phyloP scores from a whole-genome alignment of 2,329 filamentous ascomycete genomes.

The Alternaria dauci region DNA sequence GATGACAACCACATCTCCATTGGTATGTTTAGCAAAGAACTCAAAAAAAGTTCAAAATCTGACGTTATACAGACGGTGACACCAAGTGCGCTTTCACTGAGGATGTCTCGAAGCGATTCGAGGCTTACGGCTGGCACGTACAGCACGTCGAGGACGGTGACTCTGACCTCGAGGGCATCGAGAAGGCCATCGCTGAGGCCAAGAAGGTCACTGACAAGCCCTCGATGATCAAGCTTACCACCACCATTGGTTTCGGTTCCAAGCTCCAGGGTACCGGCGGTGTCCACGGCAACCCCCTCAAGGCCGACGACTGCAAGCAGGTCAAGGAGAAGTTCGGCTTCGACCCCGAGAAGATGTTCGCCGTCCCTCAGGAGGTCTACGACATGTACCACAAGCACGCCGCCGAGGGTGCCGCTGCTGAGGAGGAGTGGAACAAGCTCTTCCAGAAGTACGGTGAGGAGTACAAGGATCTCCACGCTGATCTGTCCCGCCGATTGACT shows the following conservation, averaged over 20 bases:
- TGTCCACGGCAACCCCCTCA: conserved; percentile 95
- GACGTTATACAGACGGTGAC: conserved; percentile 74
- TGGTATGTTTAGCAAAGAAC: conserved; percentile 56
- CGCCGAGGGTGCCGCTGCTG: conserved; percentile 83
- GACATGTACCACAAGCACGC: conserved; percentile 87
- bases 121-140: conserved; percentile 96
- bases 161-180: conserved; percentile 84
- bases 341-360: conserved; percentile 91
- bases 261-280: conserved; percentile 90
- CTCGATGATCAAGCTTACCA: conserved; percentile 93
- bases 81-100: conserved; percentile 97
- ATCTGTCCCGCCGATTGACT: conserved; percentile 80
- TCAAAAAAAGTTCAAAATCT: conserved; percentile 10
- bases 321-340: conserved; percentile 97
- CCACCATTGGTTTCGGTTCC: conserved; percentile 96
- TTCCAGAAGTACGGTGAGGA: conserved; percentile 84
- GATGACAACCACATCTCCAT: conserved; percentile 98
- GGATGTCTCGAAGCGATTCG: conserved; percentile 92
- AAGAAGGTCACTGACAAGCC: conserved; percentile 95
- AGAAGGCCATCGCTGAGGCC: conserved; percentile 84
- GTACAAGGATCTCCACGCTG: conserved; percentile 79
- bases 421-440: conserved; percentile 95
- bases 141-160: conserved; percentile 87
- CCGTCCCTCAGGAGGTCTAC: conserved; percentile 93
- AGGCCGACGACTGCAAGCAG: conserved; percentile 91